Conservation (phyloP, 768 basidiomycete species). For the Ramaria rubella region DNA sequence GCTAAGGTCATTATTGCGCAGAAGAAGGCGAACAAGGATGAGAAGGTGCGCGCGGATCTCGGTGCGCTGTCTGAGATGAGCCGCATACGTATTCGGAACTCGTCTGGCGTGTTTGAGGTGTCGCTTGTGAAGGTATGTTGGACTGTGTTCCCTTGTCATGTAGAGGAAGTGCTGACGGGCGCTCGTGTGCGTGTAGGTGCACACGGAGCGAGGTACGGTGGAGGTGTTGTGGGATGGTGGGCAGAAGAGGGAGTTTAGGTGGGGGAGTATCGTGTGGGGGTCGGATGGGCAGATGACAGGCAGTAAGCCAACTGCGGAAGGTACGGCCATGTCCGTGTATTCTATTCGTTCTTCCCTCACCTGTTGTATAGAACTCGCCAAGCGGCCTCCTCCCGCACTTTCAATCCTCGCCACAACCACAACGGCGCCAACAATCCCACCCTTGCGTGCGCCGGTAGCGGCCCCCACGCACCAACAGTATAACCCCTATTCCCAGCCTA, state of each 20-base stretch:
- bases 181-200: too few relatives aligned
- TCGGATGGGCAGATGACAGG: background rate
- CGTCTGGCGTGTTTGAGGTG: constrained; percentile 82
- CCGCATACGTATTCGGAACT: constrained; percentile 79
- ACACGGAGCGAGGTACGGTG: constrained; percentile 63
- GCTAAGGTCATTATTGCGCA: constrained; percentile 66
- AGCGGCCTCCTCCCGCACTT: background rate
- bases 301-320: constrained; percentile 6
- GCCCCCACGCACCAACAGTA: background rate
- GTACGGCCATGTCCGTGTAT: background rate
- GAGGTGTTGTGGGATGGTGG: constrained; percentile 79
- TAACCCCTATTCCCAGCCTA: background rate
- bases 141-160: background rate
- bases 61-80: constrained; percentile 62
- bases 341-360: background rate
- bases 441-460: background rate
- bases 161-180: too few relatives aligned
- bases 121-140: constrained; percentile 42
- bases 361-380: background rate
- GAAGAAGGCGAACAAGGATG: constrained; percentile 68
- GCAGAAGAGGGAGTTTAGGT: constrained; percentile 71
- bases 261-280: constrained; percentile 63
- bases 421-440: background rate
- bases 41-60: constrained; percentile 65
- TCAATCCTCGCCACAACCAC: background rate